Conservation (phyloP, 352 stramenopile species). For the Phytopythium sindhum region DNA sequence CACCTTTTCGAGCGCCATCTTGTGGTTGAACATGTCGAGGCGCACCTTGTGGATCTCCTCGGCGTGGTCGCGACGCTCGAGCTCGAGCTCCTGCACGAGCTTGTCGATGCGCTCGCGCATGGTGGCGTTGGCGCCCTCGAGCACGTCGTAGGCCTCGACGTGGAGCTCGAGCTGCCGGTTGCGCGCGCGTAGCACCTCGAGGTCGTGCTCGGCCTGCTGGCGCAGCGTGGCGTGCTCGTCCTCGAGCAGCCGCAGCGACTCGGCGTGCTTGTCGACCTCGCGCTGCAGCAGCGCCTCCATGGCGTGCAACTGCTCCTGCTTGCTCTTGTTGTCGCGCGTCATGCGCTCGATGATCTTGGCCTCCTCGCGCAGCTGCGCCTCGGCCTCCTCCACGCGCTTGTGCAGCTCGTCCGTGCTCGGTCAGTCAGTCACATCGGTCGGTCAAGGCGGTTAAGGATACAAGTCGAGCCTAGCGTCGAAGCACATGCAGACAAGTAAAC, state of each 20-base stretch:
- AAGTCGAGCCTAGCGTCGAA: slow-evolving; percentile 1
- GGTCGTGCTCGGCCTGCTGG: slow-evolving; percentile 54
- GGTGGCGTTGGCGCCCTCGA: slow-evolving; percentile 54
- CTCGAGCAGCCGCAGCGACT: slow-evolving; percentile 47
- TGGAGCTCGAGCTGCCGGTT: slow-evolving; percentile 59
- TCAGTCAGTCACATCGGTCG: too few relatives aligned
- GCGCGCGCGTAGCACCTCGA: slow-evolving; percentile 55
- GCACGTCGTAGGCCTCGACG: slow-evolving; percentile 66
- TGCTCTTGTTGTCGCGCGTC: slow-evolving; percentile 69
- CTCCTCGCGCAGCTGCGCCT: slow-evolving; percentile 70
- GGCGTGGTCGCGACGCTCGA: slow-evolving; percentile 55
- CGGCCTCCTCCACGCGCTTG: slow-evolving; percentile 66
- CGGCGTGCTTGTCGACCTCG: slow-evolving; percentile 61
- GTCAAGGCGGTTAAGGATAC: slow-evolving; percentile 5
- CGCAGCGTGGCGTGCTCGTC: slow-evolving; percentile 58
- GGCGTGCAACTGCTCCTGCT: slow-evolving; percentile 66
- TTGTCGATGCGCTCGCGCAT: slow-evolving; percentile 53
- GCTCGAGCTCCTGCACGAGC: slow-evolving; percentile 65
- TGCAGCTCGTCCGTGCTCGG: slow-evolving; percentile 69
- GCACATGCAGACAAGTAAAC: slow-evolving; percentile 2
- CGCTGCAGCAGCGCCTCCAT: slow-evolving; percentile 62
- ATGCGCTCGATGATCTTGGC: slow-evolving; percentile 82
- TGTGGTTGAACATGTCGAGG: slow-evolving; percentile 85
- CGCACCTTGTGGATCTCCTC: slow-evolving; percentile 77
- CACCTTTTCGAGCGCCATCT: slow-evolving; percentile 81